Conservation (phyloP, 2,329 filamentous ascomycete genomes). For the Ophiosphaerella narmari region DNA sequence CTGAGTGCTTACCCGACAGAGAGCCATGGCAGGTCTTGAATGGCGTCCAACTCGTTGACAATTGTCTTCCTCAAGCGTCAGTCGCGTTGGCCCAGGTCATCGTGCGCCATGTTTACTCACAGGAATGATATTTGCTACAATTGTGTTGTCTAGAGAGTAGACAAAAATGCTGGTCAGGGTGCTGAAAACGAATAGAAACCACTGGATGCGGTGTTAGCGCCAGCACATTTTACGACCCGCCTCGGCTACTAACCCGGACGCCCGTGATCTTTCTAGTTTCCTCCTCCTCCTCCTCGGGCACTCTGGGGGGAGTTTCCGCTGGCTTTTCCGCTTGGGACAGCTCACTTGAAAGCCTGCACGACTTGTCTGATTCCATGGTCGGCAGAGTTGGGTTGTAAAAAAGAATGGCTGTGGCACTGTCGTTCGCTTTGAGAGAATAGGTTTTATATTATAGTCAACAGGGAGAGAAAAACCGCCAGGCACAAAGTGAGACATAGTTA, state of each 20-base stretch:
- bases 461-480: too few species aligned
- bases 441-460: too few species aligned
- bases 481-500: neutral
- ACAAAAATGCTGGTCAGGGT: neutral
- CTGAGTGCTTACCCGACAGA: neutral
- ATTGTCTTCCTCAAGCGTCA: neutral
- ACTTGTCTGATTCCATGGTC: neutral
- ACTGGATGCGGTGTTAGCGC: neutral
- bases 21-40: neutral
- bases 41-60: neutral
- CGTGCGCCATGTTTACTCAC: neutral
- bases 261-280: neutral
- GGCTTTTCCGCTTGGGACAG: neutral
- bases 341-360: neutral
- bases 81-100: neutral
- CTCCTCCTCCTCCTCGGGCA: neutral
- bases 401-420: too few species aligned
- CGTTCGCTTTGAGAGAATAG: too few species aligned
- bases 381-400: neutral
- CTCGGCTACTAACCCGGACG: neutral
- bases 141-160: conserved; percentile 1
- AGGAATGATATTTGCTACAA: conserved; percentile 1
- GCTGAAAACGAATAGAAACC: neutral
- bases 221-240: neutral
- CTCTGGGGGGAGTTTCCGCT: neutral